phyloP scores from a whole-genome alignment of 805 yeast species.

The Lachancea sp. region DNA sequence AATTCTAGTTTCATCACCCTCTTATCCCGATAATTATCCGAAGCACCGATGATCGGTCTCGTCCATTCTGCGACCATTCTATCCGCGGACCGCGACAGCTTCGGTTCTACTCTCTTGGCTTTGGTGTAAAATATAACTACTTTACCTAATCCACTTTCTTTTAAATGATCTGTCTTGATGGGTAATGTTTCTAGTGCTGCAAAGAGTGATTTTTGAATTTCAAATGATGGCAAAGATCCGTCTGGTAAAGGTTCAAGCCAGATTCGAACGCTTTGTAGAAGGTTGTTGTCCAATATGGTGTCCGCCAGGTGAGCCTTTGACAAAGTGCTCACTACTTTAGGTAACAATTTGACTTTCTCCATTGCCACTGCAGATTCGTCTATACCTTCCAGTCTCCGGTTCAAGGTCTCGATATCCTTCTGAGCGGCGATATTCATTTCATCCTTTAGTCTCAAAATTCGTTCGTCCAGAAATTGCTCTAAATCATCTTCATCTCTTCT shows the following conservation, averaged over 20 bases:
- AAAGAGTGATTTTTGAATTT: constrained; percentile 84
- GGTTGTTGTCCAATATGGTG: constrained; percentile 86
- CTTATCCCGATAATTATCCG: constrained; percentile 89
- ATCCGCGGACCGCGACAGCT: constrained; percentile 83
- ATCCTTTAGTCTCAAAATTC: constrained; percentile 71
- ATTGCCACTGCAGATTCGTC: constrained; percentile 38
- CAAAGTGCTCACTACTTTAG: constrained; percentile 68
- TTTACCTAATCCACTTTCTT: constrained; percentile 92
- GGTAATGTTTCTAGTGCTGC: constrained; percentile 71
- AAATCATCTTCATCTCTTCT: constrained; percentile 85
- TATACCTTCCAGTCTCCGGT: constrained; percentile 38
- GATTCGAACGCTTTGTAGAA: constrained; percentile 85
- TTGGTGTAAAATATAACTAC: constrained; percentile 89
- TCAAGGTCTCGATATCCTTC: constrained; percentile 52
- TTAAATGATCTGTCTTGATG: constrained; percentile 88
- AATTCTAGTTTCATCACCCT: constrained; percentile 63
- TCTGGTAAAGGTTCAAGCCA: constrained; percentile 99
- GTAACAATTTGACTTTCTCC: constrained; percentile 68
- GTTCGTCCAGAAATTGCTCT: constrained; percentile 92
- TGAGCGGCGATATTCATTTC: constrained; percentile 87
- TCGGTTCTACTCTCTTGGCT: constrained; percentile 81
- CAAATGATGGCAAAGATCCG: constrained; percentile 95
- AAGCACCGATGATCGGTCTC: constrained; percentile 92
- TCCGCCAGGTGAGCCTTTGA: constrained; percentile 83
- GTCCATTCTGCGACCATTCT: constrained; percentile 95